Base-by-base conservation (phyloP, 495 filamentous ascomycete genomes). In the Aspergillus bertholletiae region DNA sequence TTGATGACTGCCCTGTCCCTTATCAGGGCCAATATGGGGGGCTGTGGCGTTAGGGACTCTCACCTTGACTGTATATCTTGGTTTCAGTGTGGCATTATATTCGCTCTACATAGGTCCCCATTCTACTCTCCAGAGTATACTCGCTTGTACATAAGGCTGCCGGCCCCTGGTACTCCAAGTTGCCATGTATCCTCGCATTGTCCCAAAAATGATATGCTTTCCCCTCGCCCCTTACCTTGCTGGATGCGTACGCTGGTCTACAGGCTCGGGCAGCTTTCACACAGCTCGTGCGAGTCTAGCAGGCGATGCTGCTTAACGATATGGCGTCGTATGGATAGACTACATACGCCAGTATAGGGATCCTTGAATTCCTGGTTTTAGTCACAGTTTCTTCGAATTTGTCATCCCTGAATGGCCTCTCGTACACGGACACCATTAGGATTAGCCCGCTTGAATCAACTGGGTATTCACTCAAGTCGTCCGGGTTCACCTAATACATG, bases 41-140 rank as follows among this genome's bases (percentile, higher is more conserved):
- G 37, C 27, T 40, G 22, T 27, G 56, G 56, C 56, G 56, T 58
- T 58, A 50, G 50, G 56, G 46, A 51, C 53, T 46, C 40, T 44
- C 34, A 20, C 26, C 41, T 32, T 55, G 17, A 30, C 44, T 60
- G 24, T 56, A 51, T 57, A 46, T 45, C 54, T 60, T 32, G 39
- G 15, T 7, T 37, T 51, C 43, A 17, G 46, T 15, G 44, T 18
- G 22, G 30, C 52, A 41, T 49, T 54, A 22, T 27, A 32, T 47
- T 41, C 40, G 35, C 24, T 43, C 40, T 44, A 45, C 28, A 15
- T 23, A 40, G 28, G 32, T n/a, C 39, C 22, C 12, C 44, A 13
- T 32, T 12, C 23, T 22, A 15, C 22, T 35, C 54, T 12, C 40
- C 28, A 7, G n/a, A n/a, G 28, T 39, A 46, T 51, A 44, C 43